These are phyloP conservation scores for Suhomyces anneliseae DNA, from an alignment of 1,139 yeast species.

Conservation along the genomic window DNA sequence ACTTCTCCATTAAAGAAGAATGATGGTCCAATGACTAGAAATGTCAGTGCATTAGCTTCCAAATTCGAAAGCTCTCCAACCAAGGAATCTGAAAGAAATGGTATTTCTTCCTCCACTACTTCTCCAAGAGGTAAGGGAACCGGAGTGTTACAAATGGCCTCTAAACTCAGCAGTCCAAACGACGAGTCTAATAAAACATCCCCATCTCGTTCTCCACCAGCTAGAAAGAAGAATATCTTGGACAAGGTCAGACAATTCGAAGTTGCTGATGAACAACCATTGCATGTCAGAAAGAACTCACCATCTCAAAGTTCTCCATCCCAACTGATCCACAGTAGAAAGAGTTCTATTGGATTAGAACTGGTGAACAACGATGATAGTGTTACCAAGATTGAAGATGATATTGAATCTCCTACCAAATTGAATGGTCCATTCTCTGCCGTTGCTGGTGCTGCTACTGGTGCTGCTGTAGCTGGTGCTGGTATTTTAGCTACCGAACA, in stretches of 20 bases:
- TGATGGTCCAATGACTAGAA: slow-evolving; percentile 14
- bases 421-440: slow-evolving; percentile 22
- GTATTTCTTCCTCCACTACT: slow-evolving; percentile 8
- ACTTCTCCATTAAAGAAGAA: slow-evolving; percentile 5
- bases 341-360: slow-evolving; percentile 5
- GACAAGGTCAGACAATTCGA: slow-evolving; percentile 45
- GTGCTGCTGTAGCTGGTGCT: slow-evolving; percentile 4
- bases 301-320: slow-evolving; percentile 5
- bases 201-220: slow-evolving; percentile 16
- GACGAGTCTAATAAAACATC: slow-evolving; percentile 8
- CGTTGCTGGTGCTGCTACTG: not conserved
- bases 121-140: slow-evolving; percentile 14
- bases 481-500: not conserved
- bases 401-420: slow-evolving; percentile 3
- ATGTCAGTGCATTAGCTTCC: slow-evolving; percentile 19
- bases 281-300: not conserved
- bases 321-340: slow-evolving; percentile 9
- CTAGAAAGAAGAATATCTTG: slow-evolving; percentile 27
- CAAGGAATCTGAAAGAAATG: slow-evolving; percentile 1
- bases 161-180: slow-evolving; percentile 13
- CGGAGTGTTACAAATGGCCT: slow-evolving; percentile 15
- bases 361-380: slow-evolving; percentile 8
- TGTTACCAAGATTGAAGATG: slow-evolving; percentile 4
- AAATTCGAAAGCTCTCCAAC: slow-evolving; percentile 16
- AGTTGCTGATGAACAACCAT: slow-evolving; percentile 20